Conservation (phyloP, 2,329 filamentous ascomycete genomes). For the Trichoderma breve region DNA sequence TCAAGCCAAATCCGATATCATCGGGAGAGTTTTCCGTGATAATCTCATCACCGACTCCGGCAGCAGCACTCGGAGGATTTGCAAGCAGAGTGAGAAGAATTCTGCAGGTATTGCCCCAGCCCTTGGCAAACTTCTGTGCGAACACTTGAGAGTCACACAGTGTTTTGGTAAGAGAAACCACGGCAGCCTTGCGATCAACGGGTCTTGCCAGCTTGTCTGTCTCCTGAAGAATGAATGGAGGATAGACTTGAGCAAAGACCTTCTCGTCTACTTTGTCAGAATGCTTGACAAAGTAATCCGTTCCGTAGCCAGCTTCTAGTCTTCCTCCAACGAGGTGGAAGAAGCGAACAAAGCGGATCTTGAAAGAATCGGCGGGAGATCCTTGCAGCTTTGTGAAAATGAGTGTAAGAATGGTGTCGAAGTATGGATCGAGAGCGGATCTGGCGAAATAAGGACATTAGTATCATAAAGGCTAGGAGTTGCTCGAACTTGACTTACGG, state of each 20-base stretch:
- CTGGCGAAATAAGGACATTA: conserved; percentile 37
- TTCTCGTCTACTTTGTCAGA: conserved; percentile 78
- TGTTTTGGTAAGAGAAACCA: conserved; percentile 90
- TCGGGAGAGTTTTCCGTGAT: conserved; percentile 89
- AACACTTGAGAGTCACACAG: conserved; percentile 84
- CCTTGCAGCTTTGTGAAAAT: conserved; percentile 76
- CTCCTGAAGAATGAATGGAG: conserved; percentile 79
- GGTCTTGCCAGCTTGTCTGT: conserved; percentile 86
- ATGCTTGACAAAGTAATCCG: conserved; percentile 86
- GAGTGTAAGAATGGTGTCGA: conserved; percentile 74
- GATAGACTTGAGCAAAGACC: conserved; percentile 82
- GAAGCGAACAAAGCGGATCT: conserved; percentile 85
- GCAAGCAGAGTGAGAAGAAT: conserved; percentile 85
- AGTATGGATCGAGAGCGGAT: conserved; percentile 68
- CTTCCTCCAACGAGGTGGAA: conserved; percentile 87
- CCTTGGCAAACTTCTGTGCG: conserved; percentile 76
- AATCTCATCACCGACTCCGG: conserved; percentile 67
- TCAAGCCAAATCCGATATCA: conserved; percentile 90
- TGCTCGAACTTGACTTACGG: conserved; percentile 48
- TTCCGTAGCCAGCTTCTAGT: conserved; percentile 76
- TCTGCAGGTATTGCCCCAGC: conserved; percentile 88
- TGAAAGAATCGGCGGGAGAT: conserved; percentile 70
- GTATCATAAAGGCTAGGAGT: background rate
- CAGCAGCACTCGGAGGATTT: conserved; percentile 72
- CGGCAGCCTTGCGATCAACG: conserved; percentile 87